Conservation (phyloP, 1,284 basidiomycete species). For the Trametes sp. region DNA sequence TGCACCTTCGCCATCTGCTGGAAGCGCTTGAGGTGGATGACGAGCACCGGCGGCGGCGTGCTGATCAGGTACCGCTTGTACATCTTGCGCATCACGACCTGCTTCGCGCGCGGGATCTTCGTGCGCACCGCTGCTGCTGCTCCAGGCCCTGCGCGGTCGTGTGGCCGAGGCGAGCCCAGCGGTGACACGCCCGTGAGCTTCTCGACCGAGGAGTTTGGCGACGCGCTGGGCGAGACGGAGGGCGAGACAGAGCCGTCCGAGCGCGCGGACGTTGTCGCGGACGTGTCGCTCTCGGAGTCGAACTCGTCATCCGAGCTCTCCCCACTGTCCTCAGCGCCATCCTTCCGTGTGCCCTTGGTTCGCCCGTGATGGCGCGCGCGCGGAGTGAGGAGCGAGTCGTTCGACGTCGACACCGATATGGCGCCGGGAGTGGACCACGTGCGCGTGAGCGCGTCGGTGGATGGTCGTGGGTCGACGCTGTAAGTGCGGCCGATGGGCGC, state of each 20-base stretch:
- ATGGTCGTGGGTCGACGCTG: not conserved
- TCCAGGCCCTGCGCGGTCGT: not conserved
- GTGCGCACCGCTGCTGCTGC: slow-evolving; percentile 18
- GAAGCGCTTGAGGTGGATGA: slow-evolving; percentile 94
- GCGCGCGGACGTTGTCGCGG: slow-evolving; percentile 38
- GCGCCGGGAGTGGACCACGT: slow-evolving; percentile 24
- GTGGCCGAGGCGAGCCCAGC: slow-evolving; percentile 20
- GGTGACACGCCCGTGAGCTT: slow-evolving; percentile 32
- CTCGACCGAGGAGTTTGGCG: slow-evolving; percentile 39
- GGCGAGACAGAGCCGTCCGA: slow-evolving; percentile 49
- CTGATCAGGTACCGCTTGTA: slow-evolving; percentile 95
- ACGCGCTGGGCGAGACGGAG: slow-evolving; percentile 45
- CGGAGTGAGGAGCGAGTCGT: slow-evolving; percentile 37
- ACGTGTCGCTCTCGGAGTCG: slow-evolving; percentile 41
- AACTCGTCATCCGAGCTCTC: slow-evolving; percentile 54
- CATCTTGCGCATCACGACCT: slow-evolving; percentile 80
- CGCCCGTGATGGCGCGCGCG: slow-evolving; percentile 36
- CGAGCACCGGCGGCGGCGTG: slow-evolving; percentile 85
- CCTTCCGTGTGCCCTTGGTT: slow-evolving; percentile 17
- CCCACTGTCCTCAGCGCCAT: slow-evolving; percentile 41
- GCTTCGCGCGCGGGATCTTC: slow-evolving; percentile 56
- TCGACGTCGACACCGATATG: slow-evolving; percentile 29
- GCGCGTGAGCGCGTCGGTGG: slow-evolving; percentile 1
- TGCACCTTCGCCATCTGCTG: slow-evolving; percentile 70
- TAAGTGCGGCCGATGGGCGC: slow-evolving; percentile 17